phyloP scores from a whole-genome alignment of 345 rosid genomes.

The Salix exigua region DNA sequence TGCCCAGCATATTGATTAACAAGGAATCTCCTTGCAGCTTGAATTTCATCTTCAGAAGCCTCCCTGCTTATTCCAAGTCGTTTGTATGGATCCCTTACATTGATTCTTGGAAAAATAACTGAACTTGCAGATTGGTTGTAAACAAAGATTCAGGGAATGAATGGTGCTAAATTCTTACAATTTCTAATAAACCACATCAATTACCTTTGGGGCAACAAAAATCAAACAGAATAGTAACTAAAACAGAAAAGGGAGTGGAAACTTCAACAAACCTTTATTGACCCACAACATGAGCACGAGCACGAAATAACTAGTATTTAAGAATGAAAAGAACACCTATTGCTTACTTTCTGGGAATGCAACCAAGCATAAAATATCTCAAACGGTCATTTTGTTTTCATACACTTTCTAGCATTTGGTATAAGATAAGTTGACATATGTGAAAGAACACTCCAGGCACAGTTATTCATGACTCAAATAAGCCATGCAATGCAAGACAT shows the following conservation, averaged over 20 bases:
- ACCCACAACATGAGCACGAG: not conserved
- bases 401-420: not conserved
- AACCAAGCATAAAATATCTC: not conserved
- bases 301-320: too few species aligned
- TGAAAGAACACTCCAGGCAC: not conserved
- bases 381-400: not conserved
- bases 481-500: not conserved
- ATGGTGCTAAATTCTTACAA: not conserved
- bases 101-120: constrained; percentile 75
- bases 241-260: not conserved
- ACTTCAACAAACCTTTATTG: not conserved
- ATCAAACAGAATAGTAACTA: not conserved
- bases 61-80: constrained; percentile 88
- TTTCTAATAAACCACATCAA: not conserved
- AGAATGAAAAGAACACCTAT: not conserved
- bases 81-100: constrained; percentile 73
- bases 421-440: not conserved
- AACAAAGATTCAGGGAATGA: constrained; percentile 4
- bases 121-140: constrained; percentile 35
- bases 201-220: not conserved
- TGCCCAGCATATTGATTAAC: constrained; percentile 72
- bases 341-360: not conserved
- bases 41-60: constrained; percentile 96
- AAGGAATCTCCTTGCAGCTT: constrained; percentile 83
- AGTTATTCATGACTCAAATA: not conserved